phyloP scores from a whole-genome alignment of 306 rosid genomes.

The Datisca glomerata region DNA sequence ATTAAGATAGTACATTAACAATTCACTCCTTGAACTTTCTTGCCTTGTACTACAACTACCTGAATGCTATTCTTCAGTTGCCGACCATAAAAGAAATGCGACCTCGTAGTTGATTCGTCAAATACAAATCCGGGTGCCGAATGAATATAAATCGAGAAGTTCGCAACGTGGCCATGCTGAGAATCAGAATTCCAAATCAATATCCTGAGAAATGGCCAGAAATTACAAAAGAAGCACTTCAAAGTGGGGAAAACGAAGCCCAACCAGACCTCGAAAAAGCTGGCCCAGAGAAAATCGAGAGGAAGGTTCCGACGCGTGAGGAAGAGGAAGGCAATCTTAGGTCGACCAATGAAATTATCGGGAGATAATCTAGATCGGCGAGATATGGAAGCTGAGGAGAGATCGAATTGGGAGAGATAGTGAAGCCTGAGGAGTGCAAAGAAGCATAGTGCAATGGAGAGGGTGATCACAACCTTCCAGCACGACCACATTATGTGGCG shows the following conservation, averaged over 20 bases:
- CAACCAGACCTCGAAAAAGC: slow-evolving; percentile 60
- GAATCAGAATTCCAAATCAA: not conserved
- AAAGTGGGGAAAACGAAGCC: not conserved
- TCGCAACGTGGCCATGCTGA: slow-evolving; percentile 39
- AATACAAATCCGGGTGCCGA: slow-evolving; percentile 35
- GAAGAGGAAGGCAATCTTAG: slow-evolving; percentile 81
- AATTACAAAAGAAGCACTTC: not conserved
- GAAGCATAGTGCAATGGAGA: slow-evolving; percentile 42
- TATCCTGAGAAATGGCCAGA: slow-evolving; percentile 9
- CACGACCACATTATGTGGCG: slow-evolving; percentile 39
- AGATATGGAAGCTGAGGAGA: slow-evolving; percentile 12
- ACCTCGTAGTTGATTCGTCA: slow-evolving; percentile 33
- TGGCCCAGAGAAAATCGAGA: slow-evolving; percentile 87
- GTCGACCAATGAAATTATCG: slow-evolving; percentile 31
- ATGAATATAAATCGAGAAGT: slow-evolving; percentile 42
- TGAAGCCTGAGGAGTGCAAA: slow-evolving; percentile 41
- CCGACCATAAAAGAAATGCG: slow-evolving; percentile 29
- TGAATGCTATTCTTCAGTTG: slow-evolving; percentile 34
- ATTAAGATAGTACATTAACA: no score
- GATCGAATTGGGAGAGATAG: slow-evolving; percentile 20
- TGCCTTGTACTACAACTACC: no score
- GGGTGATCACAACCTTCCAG: slow-evolving; percentile 41
- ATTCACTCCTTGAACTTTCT: no score
- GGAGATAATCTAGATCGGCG: slow-evolving; percentile 26
- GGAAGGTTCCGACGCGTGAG: slow-evolving; percentile 74